Evolutionary conservation across 2,329 filamentous ascomycete species (phyloP), one percentile per base, ranked within the genome.

Genomic region (Pseudocercospora vitis): DNA sequence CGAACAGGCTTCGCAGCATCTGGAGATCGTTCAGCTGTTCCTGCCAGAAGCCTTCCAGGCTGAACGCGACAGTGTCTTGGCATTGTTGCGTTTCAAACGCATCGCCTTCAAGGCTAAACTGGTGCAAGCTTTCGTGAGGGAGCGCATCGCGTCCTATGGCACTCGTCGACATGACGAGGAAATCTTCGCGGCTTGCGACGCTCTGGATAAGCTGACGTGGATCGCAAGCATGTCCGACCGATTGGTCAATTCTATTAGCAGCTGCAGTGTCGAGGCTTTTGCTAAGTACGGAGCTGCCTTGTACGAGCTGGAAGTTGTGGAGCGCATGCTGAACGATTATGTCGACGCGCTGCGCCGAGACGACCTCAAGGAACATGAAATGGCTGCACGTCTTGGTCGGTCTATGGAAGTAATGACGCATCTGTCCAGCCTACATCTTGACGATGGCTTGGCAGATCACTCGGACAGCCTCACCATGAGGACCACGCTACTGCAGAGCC

Each of bases 291-390:
- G 90, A 64, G 85, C 86, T 35, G 88, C 91, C 2, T 73, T 94
- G 53, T 89, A 90, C 63, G 94, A 97, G 70, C 78, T 97, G 47
- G 89, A 96, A 68, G 90, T 91, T 0, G 89, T 97, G 8, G 94
- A 99, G 73, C 82, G 91, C 53, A 88, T 89, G 0, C 74, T 97
- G 46, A 96, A 96, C 66, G 82, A 81, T 51, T 96, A 91, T 83
- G 88, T 97, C 52, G 91, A 96, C 60, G 84, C 84, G 4, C 70
- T 96, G 50, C 86, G 90, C 59, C 85, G 84, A 48, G 91, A 95
- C 62, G 91, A 96, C 52, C 75, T 97, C 45, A 91, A 91, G 71
- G 88, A 92, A 72, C 84, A 87, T 69, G 86, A 89, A 64, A 91
- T 91, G 66, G 85, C 88, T 0, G 83, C 83, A 19, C 89, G 95